Evolutionary conservation across 2,329 filamentous ascomycete species (phyloP).

Genomic region (Berkeleyomyces basicola): DNA sequence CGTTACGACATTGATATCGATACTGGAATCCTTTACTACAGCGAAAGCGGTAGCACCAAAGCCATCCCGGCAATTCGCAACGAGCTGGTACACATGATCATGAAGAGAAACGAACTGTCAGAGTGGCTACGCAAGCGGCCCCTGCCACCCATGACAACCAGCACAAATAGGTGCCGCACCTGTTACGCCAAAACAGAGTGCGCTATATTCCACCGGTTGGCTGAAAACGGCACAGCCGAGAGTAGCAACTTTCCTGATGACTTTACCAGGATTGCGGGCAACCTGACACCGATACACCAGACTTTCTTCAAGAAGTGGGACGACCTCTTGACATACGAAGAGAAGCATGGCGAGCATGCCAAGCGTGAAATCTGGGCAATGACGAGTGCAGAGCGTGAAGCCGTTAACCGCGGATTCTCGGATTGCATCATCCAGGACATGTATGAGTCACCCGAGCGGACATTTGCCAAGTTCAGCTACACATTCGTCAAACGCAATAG

Average conservation of each 20-base stretch:
- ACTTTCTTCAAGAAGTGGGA: constrained; percentile 95
- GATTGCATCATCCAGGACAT: constrained; percentile 50
- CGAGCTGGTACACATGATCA: constrained; percentile 90
- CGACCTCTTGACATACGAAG: constrained; percentile 78
- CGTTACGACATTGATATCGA: constrained; percentile 85
- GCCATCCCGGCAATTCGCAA: constrained; percentile 72
- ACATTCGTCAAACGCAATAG: constrained; percentile 58
- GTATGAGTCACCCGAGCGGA: constrained; percentile 47
- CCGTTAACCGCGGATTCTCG: constrained; percentile 75
- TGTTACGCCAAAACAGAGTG: constrained; percentile 87
- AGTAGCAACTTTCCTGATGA: constrained; percentile 65
- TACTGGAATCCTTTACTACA: constrained; percentile 86
- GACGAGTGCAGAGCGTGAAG: constrained; percentile 75
- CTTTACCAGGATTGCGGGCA: constrained; percentile 65
- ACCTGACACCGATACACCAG: constrained; percentile 57
- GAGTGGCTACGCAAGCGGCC: constrained; percentile 69
- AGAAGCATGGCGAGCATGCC: constrained; percentile 74
- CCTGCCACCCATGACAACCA: constrained; percentile 73
- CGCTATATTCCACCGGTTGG: constrained; percentile 84
- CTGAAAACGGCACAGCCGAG: constrained; percentile 68
- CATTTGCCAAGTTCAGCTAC: constrained; percentile 86
- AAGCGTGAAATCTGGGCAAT: constrained; percentile 92
- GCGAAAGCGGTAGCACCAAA: constrained; percentile 75
- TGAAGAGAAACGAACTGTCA: constrained; percentile 82
- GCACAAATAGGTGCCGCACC: constrained; percentile 61